Base-by-base conservation (phyloP, 2,329 filamentous ascomycete species). In the Aspergillus chevalieri region DNA sequence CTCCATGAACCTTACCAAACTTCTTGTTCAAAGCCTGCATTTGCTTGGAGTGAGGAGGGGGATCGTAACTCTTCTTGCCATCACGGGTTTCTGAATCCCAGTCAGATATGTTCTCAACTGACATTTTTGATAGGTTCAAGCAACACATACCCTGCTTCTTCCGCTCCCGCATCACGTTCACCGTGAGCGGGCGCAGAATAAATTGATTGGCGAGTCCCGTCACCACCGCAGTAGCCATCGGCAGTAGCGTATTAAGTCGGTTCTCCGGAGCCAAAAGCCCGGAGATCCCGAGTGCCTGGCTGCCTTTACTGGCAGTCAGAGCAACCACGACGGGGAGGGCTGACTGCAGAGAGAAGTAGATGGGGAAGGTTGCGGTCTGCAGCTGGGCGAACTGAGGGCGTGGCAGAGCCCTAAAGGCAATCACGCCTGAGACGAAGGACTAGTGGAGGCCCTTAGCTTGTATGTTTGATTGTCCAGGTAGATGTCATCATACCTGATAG, bases 271-370 rank as follows among this genome's bases (percentile, higher is more conserved):
- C 81, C 71, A 43, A 71, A 70, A 49, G 74, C 57, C 44, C 59
- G 47, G 55, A 64, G n/a, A 66, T 33, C 3, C 64, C 63, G 6
- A 62, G 56, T 2, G 57, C 34, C 39, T 65, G 52, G 6, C 56
- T 61, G 17, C 54, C 78, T n/a, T 81, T 83, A 5, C 90, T 90
- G 65, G 89, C 92, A 4, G 92, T 96, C 48, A 94, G 65, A 17
- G 86, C 85, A 15, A 96, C 75, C 19, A 88, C 64, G 14, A 85
- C 68, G 0, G 93, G 89, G 1, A 92, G 74, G 5, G 79, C 77
- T 3, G 89, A 84, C 73, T 97, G 92, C 50, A 97, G 74, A 43
- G 81, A 77, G 68, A 97, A 97, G 77, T 95, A 98, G 61, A 89
- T 78, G 7, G 71, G 71, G 74, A 96, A 95, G 47, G 91, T 81